Percentiles rank a stretch among this genome's conserved stretches.
Conservation (phyloP, 2,329 filamentous ascomycete genomes). For the Beauveria sp. region DNA sequence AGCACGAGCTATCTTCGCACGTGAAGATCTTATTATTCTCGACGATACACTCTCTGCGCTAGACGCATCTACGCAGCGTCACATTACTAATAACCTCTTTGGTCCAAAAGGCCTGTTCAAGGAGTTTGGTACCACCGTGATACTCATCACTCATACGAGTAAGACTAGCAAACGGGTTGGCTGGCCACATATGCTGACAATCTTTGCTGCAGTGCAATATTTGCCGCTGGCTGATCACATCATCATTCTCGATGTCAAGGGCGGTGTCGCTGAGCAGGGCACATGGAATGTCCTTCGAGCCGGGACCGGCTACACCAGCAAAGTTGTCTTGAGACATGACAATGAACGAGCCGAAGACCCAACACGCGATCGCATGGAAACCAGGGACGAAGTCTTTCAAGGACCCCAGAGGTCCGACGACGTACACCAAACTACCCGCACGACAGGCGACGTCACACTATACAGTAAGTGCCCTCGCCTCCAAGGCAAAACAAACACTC, state of each 20-base stretch:
- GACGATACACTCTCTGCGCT: conserved; percentile 15
- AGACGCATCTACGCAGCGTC: conserved; percentile 12
- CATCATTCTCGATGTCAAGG: conserved; percentile 7
- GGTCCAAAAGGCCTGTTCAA: conserved; percentile 11
- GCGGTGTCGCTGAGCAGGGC: conserved; percentile 12
- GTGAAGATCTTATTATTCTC: conserved; percentile 10
- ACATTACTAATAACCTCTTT: conserved; percentile 10
- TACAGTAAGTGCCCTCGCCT: background rate
- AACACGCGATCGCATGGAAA: background rate
- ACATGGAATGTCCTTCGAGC: conserved; percentile 12
- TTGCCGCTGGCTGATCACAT: conserved; percentile 12
- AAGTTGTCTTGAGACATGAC: background rate
- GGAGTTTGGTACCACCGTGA: conserved; percentile 11
- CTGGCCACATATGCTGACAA: background rate
- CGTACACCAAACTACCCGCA: background rate
- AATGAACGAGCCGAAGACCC: background rate
- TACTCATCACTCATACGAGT: conserved; percentile 14
- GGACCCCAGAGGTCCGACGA: background rate
- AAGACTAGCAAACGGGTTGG: background rate
- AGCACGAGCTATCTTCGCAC: conserved; percentile 13
- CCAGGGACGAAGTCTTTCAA: background rate
- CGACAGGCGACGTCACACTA: background rate
- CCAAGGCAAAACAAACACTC: background rate
- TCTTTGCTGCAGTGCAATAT: conserved; percentile 6
- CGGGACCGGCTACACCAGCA: conserved; percentile 7